These are phyloP conservation scores for Macrolepiota dolichaula DNA, from an alignment of 768 basidiomycete genomes.

Conservation along the genomic window DNA sequence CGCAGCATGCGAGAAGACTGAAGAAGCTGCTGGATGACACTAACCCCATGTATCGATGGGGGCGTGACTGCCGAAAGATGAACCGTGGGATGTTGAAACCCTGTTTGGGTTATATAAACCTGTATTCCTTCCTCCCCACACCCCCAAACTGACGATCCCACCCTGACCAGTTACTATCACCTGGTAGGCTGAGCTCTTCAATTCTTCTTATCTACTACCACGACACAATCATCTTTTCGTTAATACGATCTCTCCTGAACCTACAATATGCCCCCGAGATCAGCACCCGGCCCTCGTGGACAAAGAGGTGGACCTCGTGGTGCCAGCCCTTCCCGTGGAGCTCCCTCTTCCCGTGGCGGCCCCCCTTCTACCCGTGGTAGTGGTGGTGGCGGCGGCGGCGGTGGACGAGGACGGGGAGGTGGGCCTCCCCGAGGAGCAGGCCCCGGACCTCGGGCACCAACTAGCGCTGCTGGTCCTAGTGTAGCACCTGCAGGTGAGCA, in stretches of 20 bases:
- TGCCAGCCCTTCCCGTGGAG: constrained; percentile 15
- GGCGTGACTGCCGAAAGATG: background rate
- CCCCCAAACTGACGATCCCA: background rate
- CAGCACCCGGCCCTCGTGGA: constrained; percentile 7
- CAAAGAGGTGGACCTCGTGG: constrained; percentile 10
- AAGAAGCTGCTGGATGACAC: background rate
- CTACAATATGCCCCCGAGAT: constrained; percentile 1
- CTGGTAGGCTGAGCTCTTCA: background rate
- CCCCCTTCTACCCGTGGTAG: constrained; percentile 19
- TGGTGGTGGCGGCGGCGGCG: background rate
- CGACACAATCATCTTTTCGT: too few relatives aligned
- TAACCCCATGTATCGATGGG: background rate
- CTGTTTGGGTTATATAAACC: background rate
- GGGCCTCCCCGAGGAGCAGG: constrained; percentile 23
- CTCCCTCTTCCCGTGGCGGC: constrained; percentile 17
- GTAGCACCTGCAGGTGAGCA: constrained; percentile 28
- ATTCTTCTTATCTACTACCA: background rate
- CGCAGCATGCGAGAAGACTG: background rate
- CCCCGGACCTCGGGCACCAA: constrained; percentile 19
- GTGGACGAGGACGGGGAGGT: background rate
- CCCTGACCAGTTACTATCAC: constrained; percentile 3
- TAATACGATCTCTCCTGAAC: background rate
- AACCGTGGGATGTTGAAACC: background rate
- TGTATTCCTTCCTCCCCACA: background rate
- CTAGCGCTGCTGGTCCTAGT: constrained; percentile 19